These are phyloP conservation scores for Hanseniaspora lachancei DNA, from an alignment of 805 yeast genomes.

Conservation along the genomic window DNA sequence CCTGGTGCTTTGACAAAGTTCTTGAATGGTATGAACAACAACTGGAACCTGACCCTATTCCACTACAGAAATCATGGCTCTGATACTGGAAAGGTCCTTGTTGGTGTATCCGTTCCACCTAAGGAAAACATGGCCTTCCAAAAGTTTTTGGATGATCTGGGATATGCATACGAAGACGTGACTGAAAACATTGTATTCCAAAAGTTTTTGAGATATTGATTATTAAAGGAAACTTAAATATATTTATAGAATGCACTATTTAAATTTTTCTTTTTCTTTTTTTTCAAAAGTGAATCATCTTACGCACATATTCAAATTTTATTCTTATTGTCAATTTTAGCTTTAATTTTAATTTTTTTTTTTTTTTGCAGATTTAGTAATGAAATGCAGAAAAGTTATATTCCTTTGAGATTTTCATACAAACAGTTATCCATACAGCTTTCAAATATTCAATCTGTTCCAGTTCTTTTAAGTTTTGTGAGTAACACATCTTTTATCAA, in stretches of 20 bases:
- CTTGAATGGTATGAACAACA: conserved; percentile 51
- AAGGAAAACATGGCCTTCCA: conserved; percentile 53
- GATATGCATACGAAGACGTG: conserved; percentile 69
- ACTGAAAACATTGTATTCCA: conserved; percentile 76
- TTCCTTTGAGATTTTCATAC: too few species aligned
- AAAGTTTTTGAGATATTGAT: conserved; percentile 45
- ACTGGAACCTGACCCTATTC: conserved; percentile 89
- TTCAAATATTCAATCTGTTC: too few species aligned
- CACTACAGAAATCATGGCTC: conserved; percentile 96
- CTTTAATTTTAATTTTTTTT: too few species aligned
- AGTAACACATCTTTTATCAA: too few species aligned
- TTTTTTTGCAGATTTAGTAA: too few species aligned
- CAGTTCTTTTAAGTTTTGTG: too few species aligned
- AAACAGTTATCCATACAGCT: too few species aligned
- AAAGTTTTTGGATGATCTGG: conserved; percentile 53
- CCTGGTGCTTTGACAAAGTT: conserved; percentile 88
- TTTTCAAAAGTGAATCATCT: not conserved
- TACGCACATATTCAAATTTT: too few species aligned
- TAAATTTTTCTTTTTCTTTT: not conserved
- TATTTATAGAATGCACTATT: not conserved
- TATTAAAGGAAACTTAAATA: not conserved
- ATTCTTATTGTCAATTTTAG: too few species aligned
- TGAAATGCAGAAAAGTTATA: too few species aligned
- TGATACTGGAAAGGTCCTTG: conserved; percentile 82
- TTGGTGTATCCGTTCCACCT: conserved; percentile 77